phyloP scores from a whole-genome alignment of 2,329 filamentous ascomycete species.

The Fusarium buxicola region DNA sequence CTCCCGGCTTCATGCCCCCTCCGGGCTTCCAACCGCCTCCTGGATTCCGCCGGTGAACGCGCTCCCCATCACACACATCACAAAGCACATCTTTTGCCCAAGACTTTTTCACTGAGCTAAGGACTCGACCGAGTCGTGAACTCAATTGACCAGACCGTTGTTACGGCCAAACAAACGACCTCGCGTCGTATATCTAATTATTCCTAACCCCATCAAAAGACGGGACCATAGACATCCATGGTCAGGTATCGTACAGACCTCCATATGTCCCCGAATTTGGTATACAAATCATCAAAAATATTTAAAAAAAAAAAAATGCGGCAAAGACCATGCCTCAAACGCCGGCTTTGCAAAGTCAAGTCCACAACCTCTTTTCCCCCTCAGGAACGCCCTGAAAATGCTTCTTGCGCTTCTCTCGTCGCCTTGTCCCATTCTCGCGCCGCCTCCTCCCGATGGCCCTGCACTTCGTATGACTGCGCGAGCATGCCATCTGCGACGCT shows the following conservation, averaged over 20 bases:
- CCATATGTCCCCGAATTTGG: constrained; percentile 33
- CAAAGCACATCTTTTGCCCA: constrained; percentile 18
- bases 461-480: constrained; percentile 78
- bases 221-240: constrained; percentile 37
- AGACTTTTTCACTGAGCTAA: constrained; percentile 29
- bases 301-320: constrained; percentile 31
- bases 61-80: constrained; percentile 22
- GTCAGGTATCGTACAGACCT: constrained; percentile 40
- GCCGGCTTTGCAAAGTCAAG: constrained; percentile 36
- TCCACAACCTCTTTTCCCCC: constrained; percentile 7
- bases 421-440: constrained; percentile 55
- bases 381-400: constrained; percentile 53
- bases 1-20: constrained; percentile 56
- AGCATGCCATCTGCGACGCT: constrained; percentile 85
- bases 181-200: constrained; percentile 37
- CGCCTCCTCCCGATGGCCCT: constrained; percentile 68
- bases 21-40: constrained; percentile 61
- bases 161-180: constrained; percentile 29
- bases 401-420: constrained; percentile 56
- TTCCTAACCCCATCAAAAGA: constrained; percentile 26
- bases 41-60: constrained; percentile 54
- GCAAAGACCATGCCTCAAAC: constrained; percentile 43
- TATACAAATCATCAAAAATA: constrained; percentile 46
- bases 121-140: constrained; percentile 27
- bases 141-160: constrained; percentile 29